Evolutionary conservation across 1,284 basidiomycete genomes (phyloP).

Genomic region (Ceratobasidium sp.): DNA sequence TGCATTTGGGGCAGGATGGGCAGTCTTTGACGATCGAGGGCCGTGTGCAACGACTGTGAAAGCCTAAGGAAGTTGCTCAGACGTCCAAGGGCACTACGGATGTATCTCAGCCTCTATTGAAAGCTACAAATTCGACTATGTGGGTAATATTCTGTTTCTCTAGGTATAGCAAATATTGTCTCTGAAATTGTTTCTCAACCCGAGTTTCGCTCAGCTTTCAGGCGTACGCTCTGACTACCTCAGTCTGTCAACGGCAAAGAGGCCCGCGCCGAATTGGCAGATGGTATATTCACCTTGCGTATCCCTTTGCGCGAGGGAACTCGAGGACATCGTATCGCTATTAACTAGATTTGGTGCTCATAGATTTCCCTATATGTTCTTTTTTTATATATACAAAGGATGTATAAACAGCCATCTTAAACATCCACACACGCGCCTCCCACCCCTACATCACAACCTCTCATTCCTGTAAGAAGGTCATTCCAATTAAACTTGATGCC

Average conservation of each 20-base stretch:
- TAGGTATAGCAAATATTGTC: neutral
- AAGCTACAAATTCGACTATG: neutral
- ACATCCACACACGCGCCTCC: neutral
- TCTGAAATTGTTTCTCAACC: neutral
- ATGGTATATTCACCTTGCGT: conserved; percentile 67
- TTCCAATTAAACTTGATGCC: neutral
- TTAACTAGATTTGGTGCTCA: neutral
- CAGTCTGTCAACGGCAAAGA: conserved; percentile 66
- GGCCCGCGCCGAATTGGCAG: conserved; percentile 70
- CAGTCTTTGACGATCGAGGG: conserved; percentile 55
- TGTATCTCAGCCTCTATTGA: neutral
- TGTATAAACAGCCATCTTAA: too few species aligned
- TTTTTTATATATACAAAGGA: too few species aligned
- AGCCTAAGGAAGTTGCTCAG: neutral
- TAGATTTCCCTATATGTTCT: too few species aligned
- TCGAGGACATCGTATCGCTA: conserved; percentile 8
- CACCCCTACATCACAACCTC: neutral
- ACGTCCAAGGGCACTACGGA: neutral
- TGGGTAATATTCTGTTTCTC: neutral
- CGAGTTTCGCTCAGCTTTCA: conserved; percentile 62
- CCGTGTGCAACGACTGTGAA: neutral
- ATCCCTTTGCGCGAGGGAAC: conserved; percentile 10
- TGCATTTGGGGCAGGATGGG: conserved; percentile 75
- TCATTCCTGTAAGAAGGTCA: neutral
- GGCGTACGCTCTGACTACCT: conserved; percentile 72